Percentiles rank a stretch among this genome's conserved stretches.
Conservation (phyloP, 257 asterid genomes). For the Primulina eburnea region DNA sequence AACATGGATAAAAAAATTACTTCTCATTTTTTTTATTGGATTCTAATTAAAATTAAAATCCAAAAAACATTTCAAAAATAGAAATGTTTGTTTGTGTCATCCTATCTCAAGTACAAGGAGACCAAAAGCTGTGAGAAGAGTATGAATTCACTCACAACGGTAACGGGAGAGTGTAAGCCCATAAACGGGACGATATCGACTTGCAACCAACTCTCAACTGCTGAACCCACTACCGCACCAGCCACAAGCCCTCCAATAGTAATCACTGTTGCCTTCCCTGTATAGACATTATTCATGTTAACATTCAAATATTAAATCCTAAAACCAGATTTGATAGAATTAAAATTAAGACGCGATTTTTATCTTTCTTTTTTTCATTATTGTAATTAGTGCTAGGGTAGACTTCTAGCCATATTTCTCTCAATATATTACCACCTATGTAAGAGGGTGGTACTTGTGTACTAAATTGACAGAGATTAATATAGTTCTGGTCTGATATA, state of each 20-base stretch:
- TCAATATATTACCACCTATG: background rate
- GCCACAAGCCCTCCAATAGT: conserved; percentile 96
- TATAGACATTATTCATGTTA: conserved; percentile 15
- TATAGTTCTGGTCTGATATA: too few species aligned
- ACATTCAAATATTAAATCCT: background rate
- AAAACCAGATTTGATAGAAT: conserved; percentile 5
- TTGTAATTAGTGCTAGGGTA: background rate
- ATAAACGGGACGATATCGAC: conserved; percentile 89
- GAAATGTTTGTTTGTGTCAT: too few species aligned
- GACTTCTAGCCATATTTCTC: background rate
- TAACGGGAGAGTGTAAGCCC: conserved; percentile 86
- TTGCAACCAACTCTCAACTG: conserved; percentile 91
- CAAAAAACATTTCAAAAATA: too few species aligned
- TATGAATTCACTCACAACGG: conserved; percentile 81
- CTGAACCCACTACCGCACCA: conserved; percentile 95
- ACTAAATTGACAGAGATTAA: background rate
- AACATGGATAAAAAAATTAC: too few species aligned
- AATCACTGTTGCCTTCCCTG: conserved; percentile 92
- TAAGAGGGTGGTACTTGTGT: background rate
- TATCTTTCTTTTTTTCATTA: too few species aligned
- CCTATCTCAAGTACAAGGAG: conserved; percentile 76
- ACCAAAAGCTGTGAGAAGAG: conserved; percentile 78
- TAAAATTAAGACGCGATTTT: background rate
- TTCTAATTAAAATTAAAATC: too few species aligned
- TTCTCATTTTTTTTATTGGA: too few species aligned